Evolutionary conservation across 352 stramenopile species (phyloP), one percentile per base, ranked within the genome.

Genomic region (Phytophthora agathidicida): DNA sequence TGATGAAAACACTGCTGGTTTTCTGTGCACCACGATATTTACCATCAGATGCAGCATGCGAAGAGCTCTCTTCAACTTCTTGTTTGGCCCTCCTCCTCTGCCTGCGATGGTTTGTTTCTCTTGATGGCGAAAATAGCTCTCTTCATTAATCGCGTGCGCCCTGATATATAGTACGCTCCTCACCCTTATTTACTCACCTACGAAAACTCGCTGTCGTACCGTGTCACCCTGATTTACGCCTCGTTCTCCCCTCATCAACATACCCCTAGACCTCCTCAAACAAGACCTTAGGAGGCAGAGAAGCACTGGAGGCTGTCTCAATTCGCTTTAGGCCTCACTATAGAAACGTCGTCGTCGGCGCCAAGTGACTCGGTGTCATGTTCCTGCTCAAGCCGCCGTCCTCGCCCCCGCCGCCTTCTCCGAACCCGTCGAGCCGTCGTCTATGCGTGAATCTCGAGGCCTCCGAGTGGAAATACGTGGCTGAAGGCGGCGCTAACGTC

Each of bases 391-490:
- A 82, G 43, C 75, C 75, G 31, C 60, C 56, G 43, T 63, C 50
- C 3, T 68, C 57, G 24, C 55, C 22, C n/a, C 64, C 47, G 26
- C 17, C 8, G 28, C 36, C 19, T n/a, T 45, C 11, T 42, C 65
- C 3, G 38, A n/a, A 38, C 31, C 30, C 30, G 19, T 60, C 43
- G 1, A 32, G 22, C 13, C 41, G 48, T 14, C 58, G 56, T 13
- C 47, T 75, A 10, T 65, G 48, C 16, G 53, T 32, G 24, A 35
- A 44, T 0, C 66, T 92, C 19, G 44, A 53, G 7, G 79, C 77
- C 9, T 58, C 55, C 36, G 86, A 96, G 57, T 96, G 88, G 88
- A 91, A 88, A 52, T 96, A 96, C 66, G 81, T 95, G 36, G 83
- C 82, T 6, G 88, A 96, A 46, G 88, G 88, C 27, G 88, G 84